These are phyloP conservation scores for Nitzschia inconspicua DNA, from an alignment of 108 stramenopile species.

Conservation along the genomic window DNA sequence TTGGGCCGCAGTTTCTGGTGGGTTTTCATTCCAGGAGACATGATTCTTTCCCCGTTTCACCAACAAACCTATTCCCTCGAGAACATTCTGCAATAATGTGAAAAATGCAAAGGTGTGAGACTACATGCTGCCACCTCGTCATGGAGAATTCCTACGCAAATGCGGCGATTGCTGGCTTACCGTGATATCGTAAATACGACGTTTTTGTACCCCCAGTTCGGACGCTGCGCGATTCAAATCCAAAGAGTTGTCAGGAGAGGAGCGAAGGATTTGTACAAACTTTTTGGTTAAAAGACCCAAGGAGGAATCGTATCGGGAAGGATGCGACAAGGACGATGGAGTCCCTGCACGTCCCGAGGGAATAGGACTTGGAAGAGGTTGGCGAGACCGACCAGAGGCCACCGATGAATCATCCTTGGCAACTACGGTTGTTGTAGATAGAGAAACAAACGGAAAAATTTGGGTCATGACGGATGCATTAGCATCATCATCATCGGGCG, in stretches of 20 bases:
- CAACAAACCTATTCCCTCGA: constrained; percentile 91
- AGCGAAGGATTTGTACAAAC: constrained; percentile 77
- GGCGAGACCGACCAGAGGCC: constrained; percentile 1
- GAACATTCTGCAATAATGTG: constrained; percentile 77
- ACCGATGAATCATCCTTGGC: constrained; percentile 7
- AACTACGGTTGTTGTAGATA: too few species aligned
- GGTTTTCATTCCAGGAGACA: constrained; percentile 76
- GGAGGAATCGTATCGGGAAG: constrained; percentile 80
- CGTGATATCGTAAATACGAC: constrained; percentile 94
- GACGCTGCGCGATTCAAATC: constrained; percentile 89
- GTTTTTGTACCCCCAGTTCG: constrained; percentile 85
- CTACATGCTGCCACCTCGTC: neutral
- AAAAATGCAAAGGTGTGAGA: too few species aligned
- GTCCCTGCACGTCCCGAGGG: constrained; percentile 22
- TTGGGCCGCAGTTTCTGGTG: constrained; percentile 21
- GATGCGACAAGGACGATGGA: constrained; percentile 31
- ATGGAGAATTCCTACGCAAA: neutral
- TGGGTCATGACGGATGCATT: too few species aligned
- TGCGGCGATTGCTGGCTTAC: constrained; percentile 10
- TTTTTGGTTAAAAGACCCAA: constrained; percentile 89
- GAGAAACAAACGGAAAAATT: too few species aligned
- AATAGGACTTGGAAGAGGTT: constrained; percentile 5
- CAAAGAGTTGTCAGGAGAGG: constrained; percentile 50
- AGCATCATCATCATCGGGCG: constrained; percentile 24
- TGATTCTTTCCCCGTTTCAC: constrained; percentile 88